phyloP scores from a whole-genome alignment of 805 yeast species.

The Wickerhamomyces strasburgensis region DNA sequence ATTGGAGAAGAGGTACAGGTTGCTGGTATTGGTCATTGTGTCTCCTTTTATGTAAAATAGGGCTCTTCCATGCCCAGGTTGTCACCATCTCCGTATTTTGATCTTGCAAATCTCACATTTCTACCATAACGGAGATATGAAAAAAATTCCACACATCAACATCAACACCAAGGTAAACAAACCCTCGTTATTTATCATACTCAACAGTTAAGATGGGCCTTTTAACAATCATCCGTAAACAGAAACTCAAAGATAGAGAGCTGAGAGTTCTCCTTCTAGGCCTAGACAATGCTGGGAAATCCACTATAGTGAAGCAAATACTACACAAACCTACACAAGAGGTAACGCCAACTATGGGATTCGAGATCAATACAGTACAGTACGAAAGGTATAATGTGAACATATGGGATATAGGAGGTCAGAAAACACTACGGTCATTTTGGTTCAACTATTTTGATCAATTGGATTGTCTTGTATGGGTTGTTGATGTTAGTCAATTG shows the following conservation, averaged over 20 bases:
- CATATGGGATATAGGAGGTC: conserved; percentile 93
- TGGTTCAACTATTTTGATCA: conserved; percentile 87
- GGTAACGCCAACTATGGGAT: conserved; percentile 90
- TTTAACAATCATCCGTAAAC: conserved; percentile 72
- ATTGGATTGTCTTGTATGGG: conserved; percentile 77
- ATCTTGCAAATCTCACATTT: too few species aligned
- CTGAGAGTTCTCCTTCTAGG: conserved; percentile 75
- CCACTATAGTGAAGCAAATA: conserved; percentile 67
- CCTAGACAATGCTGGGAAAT: conserved; percentile 87
- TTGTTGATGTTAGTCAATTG: conserved; percentile 61
- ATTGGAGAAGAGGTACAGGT: too few species aligned
- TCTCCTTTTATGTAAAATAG: too few species aligned
- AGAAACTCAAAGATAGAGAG: conserved; percentile 75
- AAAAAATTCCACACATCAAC: too few species aligned
- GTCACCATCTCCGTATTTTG: too few species aligned
- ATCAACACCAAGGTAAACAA: neutral
- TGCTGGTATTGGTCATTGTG: too few species aligned
- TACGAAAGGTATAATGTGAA: conserved; percentile 38
- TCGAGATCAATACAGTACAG: conserved; percentile 61
- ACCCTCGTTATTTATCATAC: neutral
- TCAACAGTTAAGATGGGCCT: conserved; percentile 59
- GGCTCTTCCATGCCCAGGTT: too few species aligned
- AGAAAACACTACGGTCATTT: conserved; percentile 71
- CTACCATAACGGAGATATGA: too few species aligned
- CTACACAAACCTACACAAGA: conserved; percentile 42